phyloP scores from a whole-genome alignment of 305 asterid genomes.

The Stenogyne calaminthoides region DNA sequence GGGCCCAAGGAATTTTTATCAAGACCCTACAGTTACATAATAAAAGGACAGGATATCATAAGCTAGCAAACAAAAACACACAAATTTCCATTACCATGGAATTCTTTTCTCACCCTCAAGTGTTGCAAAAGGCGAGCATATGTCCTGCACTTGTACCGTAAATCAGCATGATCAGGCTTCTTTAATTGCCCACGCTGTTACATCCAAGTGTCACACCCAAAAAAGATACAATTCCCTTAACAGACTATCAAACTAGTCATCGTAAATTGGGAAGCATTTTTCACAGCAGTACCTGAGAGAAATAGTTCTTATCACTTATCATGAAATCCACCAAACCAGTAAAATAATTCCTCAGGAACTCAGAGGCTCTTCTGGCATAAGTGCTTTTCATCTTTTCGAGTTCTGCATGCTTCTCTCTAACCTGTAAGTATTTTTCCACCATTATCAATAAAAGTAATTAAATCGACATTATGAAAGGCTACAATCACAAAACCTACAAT shows the following conservation, averaged over 20 bases:
- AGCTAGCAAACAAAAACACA: slow-evolving; percentile 12
- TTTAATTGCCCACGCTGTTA: slow-evolving; percentile 95
- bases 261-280: slow-evolving; percentile 30
- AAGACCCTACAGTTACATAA: slow-evolving; percentile 66
- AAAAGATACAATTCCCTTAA: slow-evolving; percentile 19
- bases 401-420: slow-evolving; percentile 86
- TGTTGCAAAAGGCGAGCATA: slow-evolving; percentile 99
- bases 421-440: slow-evolving; percentile 54
- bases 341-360: slow-evolving; percentile 87
- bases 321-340: slow-evolving; percentile 96
- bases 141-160: slow-evolving; percentile 93
- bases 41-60: slow-evolving; percentile 18
- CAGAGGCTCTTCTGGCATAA: slow-evolving; percentile 93
- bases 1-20: slow-evolving; percentile 87
- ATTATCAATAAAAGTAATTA: slow-evolving; percentile 17
- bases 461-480: slow-evolving; percentile 16
- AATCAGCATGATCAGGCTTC: slow-evolving; percentile 98
- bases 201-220: slow-evolving; percentile 35
- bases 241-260: slow-evolving; percentile 11
- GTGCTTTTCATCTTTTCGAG: slow-evolving; percentile 73
- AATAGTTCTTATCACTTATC: slow-evolving; percentile 92
- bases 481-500: slow-evolving; percentile 6
- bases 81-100: slow-evolving; percentile 6
- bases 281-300: slow-evolving; percentile 78
- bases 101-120: slow-evolving; percentile 63